Evolutionary conservation across 73 alveolate genomes (phyloP).

Genomic region (Uronychia setigera): DNA sequence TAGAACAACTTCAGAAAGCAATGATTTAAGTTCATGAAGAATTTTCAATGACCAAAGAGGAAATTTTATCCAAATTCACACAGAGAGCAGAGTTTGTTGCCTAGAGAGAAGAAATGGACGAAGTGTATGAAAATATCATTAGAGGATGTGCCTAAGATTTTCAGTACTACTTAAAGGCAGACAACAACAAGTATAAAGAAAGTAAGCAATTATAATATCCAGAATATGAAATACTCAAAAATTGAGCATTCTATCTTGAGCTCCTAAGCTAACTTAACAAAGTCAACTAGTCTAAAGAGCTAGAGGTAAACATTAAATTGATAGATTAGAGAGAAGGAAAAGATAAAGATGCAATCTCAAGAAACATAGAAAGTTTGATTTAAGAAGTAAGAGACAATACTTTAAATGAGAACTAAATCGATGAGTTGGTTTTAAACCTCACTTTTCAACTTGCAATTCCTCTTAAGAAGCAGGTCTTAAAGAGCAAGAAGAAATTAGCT

Average conservation of each 20-base stretch:
- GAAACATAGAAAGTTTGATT: neutral
- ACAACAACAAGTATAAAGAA: neutral
- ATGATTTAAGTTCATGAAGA: constrained; percentile 34
- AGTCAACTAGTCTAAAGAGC: neutral
- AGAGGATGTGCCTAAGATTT: neutral
- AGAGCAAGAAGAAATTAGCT: neutral
- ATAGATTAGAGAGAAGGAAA: neutral
- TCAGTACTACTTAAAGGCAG: neutral
- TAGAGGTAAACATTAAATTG: neutral
- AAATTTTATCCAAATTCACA: constrained; percentile 53
- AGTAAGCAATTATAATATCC: neutral
- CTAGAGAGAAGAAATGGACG: constrained; percentile 66
- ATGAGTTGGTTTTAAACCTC: neutral
- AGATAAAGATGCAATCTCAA: too few relatives aligned
- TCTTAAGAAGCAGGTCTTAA: neutral
- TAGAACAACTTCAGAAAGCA: neutral
- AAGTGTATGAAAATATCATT: constrained; percentile 43
- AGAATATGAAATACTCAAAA: neutral
- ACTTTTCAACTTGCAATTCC: neutral
- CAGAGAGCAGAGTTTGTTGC: constrained; percentile 76
- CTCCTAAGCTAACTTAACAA: neutral
- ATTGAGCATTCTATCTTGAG: neutral
- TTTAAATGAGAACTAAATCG: neutral
- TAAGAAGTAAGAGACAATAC: neutral
- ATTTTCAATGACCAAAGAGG: constrained; percentile 63